Evolutionary conservation across 345 rosid species (phyloP), one percentile per base, ranked within the genome.

Genomic region (Eucalyptus sp.): DNA sequence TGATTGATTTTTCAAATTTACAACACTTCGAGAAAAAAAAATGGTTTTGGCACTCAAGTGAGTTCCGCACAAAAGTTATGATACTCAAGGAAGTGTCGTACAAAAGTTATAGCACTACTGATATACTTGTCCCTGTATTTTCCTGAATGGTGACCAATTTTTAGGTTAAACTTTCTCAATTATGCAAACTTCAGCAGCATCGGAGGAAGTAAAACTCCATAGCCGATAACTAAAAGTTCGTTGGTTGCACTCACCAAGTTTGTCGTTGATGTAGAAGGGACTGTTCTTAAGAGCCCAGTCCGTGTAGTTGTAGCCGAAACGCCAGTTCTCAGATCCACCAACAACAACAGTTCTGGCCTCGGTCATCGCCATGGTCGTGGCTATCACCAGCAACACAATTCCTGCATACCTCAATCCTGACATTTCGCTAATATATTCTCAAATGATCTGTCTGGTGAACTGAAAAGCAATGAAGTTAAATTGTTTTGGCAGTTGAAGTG

Each of bases 281-380:
- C 88, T 84, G 81, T 85, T 88, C 83, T 87, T 89, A 81, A 87
- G 87, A 49, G 90, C 37, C 91, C 91, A 91, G 8, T 87, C 89
- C 5, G 92, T 80, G 62, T 90, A 90, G 89, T 88, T 89, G 27
- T 88, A 88, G 56, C 90, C 91, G 41, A 44, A 87, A 58, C 56
- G 90, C 92, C 92, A 88, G 44, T 83, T 68, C 58, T 91, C 84
- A 6, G 90, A 80, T n/a, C 91, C 92, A 22, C 92, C 92, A 6
- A 91, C 90, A 8, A 58, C 66, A 49, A 84, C 14, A 18, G 89
- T 89, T 80, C 24, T 66, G 88, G 92, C 90, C 86, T 89, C 88
- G 54, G 86, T 46, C 24, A 79, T 41, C 29, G 44, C 87, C 51
- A 86, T 27, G 43, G 89, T 81, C 49, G 90, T 10, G 37, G 89